Percentiles rank a stretch among this genome's conserved stretches.
Conservation (phyloP, 2,329 filamentous ascomycete species). For the Acarospora socialis region DNA sequence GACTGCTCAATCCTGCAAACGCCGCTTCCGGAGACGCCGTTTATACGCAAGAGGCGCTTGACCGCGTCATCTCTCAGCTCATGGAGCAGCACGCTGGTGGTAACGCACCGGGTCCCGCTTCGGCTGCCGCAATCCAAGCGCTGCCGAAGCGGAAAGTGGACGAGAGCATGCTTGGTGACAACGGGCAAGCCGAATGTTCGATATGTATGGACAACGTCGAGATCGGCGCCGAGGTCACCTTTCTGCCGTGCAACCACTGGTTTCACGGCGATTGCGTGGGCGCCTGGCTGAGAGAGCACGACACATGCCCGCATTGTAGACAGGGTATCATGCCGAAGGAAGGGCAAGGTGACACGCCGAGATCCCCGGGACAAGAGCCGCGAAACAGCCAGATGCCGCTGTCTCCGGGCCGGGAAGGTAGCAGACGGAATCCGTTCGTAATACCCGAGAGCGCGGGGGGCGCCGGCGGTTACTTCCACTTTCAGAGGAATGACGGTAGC, state of each 20-base stretch:
- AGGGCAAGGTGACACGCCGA: slow-evolving; percentile 3
- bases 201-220: slow-evolving; percentile 86
- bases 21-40: slow-evolving; percentile 60
- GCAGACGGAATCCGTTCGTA: slow-evolving; percentile 18
- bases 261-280: slow-evolving; percentile 75
- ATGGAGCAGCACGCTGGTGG: slow-evolving; percentile 71
- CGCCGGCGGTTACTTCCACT: not conserved
- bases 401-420: slow-evolving; percentile 17
- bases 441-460: slow-evolving; percentile 6
- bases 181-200: slow-evolving; percentile 65
- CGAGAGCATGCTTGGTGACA: slow-evolving; percentile 52
- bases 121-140: slow-evolving; percentile 56
- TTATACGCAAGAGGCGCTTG: slow-evolving; percentile 78
- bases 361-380: slow-evolving; percentile 9
- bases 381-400: slow-evolving; percentile 20
- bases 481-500: slow-evolving; percentile 1
- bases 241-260: slow-evolving; percentile 82
- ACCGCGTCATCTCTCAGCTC: slow-evolving; percentile 72
- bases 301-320: slow-evolving; percentile 61
- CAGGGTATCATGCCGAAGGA: slow-evolving; percentile 14
- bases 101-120: slow-evolving; percentile 69
- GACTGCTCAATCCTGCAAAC: slow-evolving; percentile 25
- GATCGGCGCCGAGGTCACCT: slow-evolving; percentile 56
- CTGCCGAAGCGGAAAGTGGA: slow-evolving; percentile 60
- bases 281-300: slow-evolving; percentile 76